Evolutionary conservation across 768 basidiomycete species (phyloP).

Genomic region (Rhizopogon salebrosus): DNA sequence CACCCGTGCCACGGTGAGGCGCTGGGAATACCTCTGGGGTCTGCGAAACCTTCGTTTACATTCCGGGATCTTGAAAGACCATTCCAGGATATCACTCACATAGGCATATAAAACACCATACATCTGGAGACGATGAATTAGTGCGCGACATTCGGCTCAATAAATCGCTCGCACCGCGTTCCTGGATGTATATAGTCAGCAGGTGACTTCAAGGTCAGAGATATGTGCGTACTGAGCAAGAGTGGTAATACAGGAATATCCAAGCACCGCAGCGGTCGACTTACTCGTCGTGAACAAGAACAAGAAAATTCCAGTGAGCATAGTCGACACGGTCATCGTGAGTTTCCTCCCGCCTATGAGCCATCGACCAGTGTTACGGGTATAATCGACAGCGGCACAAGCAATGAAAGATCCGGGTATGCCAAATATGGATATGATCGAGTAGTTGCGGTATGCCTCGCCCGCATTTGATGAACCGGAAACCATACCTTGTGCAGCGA

Average conservation of each 20-base stretch:
- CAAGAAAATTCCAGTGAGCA: conserved; percentile 41
- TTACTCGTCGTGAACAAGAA: conserved; percentile 48
- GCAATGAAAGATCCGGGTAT: conserved; percentile 46
- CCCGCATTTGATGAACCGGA: conserved; percentile 16
- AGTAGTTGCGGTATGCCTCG: conserved; percentile 42
- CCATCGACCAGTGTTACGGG: conserved; percentile 27
- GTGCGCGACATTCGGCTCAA: not conserved
- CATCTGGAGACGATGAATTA: conserved; percentile 28
- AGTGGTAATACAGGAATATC: conserved; percentile 39
- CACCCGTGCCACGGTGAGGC: conserved; percentile 50
- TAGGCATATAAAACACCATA: conserved; percentile 53
- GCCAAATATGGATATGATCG: conserved; percentile 42
- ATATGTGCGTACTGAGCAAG: conserved; percentile 34
- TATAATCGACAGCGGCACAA: conserved; percentile 39
- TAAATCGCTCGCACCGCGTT: conserved; percentile 29
- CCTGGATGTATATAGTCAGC: conserved; percentile 8
- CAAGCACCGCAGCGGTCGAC: conserved; percentile 34
- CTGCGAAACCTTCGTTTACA: not conserved
- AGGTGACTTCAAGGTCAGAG: not conserved
- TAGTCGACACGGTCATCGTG: conserved; percentile 40
- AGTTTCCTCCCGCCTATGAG: conserved; percentile 41
- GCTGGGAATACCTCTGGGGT: conserved; percentile 59
- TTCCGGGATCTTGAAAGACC: not conserved
- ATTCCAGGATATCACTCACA: conserved; percentile 14
- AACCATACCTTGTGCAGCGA: conserved; percentile 28